Evolutionary conservation across 2,329 filamentous ascomycete species (phyloP).

Genomic region (Fusarium equiseti): DNA sequence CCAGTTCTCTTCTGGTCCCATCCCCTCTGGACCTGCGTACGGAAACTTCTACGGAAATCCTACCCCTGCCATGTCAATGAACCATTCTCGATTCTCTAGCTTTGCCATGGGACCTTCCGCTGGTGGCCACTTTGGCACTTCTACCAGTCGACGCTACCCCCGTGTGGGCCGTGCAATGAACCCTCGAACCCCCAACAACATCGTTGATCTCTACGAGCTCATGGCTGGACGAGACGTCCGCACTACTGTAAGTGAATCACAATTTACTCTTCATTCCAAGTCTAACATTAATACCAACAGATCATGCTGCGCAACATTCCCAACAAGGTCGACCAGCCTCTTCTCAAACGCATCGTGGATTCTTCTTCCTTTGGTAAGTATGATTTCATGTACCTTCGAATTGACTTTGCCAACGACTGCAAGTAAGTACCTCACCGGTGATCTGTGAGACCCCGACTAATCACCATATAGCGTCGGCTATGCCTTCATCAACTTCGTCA

Average conservation of each 20-base stretch:
- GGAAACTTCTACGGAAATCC: slow-evolving; percentile 46
- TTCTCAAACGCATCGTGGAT: slow-evolving; percentile 84
- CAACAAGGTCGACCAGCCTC: slow-evolving; percentile 83
- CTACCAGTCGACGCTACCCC: slow-evolving; percentile 42
- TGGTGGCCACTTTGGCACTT: not conserved
- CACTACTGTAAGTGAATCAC: slow-evolving; percentile 71
- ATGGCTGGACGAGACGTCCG: slow-evolving; percentile 76
- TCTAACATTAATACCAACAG: slow-evolving; percentile 55
- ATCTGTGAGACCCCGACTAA: slow-evolving; percentile 41
- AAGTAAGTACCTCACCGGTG: slow-evolving; percentile 68
- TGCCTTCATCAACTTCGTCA: slow-evolving; percentile 90
- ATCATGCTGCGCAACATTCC: slow-evolving; percentile 97
- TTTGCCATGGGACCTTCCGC: not conserved
- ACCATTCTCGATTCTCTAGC: slow-evolving; percentile 49
- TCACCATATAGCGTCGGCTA: slow-evolving; percentile 81
- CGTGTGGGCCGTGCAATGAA: slow-evolving; percentile 3
- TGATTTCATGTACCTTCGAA: slow-evolving; percentile 95
- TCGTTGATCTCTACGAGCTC: slow-evolving; percentile 60
- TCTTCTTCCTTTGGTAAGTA: slow-evolving; percentile 83
- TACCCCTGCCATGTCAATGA: slow-evolving; percentile 52
- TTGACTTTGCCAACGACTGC: slow-evolving; percentile 87
- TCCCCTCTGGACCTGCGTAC: slow-evolving; percentile 41
- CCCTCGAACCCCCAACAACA: slow-evolving; percentile 60
- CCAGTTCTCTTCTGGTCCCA: slow-evolving; percentile 41
- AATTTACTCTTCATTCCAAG: not conserved